These are phyloP conservation scores for Penicillium sp. DNA, from an alignment of 2,329 filamentous ascomycete genomes.

Conservation along the genomic window DNA sequence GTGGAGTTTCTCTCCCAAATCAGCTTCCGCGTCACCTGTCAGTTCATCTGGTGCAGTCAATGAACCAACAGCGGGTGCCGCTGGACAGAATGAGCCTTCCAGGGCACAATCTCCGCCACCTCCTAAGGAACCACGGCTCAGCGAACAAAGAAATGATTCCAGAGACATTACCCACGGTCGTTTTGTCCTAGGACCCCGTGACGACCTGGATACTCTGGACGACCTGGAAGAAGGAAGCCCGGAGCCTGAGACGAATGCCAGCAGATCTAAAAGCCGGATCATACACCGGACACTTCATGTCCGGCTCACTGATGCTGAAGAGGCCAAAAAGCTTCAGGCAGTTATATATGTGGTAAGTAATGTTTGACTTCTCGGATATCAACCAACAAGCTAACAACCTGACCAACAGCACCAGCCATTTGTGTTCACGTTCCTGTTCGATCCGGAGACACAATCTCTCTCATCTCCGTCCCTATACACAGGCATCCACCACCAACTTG, in stretches of 20 bases:
- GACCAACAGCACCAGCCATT: conserved; percentile 45
- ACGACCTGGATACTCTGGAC: conserved; percentile 36
- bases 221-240: conserved; percentile 27
- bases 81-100: not conserved
- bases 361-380: not conserved
- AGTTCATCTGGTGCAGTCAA: conserved; percentile 25
- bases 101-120: not conserved
- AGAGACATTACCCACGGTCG: conserved; percentile 6
- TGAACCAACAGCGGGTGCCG: conserved; percentile 2
- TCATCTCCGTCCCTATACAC: conserved; percentile 44
- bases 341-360: conserved; percentile 42
- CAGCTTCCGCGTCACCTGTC: conserved; percentile 23
- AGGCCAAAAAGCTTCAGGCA: conserved; percentile 32
- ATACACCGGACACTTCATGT: conserved; percentile 36
- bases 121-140: not conserved
- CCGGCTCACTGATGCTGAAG: conserved; percentile 22
- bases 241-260: conserved; percentile 15
- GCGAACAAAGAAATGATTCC: not conserved
- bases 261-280: conserved; percentile 30
- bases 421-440: conserved; percentile 49
- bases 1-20: conserved; percentile 42
- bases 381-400: conserved; percentile 6
- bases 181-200: conserved; percentile 28
- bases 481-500: conserved; percentile 47
- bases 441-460: conserved; percentile 40